A percentile compares a stretch with the other conserved stretches of the same genome.
Evolutionary conservation across 2,329 filamentous ascomycete genomes (phyloP).

Genomic region (Paramyrothecium roridum): DNA sequence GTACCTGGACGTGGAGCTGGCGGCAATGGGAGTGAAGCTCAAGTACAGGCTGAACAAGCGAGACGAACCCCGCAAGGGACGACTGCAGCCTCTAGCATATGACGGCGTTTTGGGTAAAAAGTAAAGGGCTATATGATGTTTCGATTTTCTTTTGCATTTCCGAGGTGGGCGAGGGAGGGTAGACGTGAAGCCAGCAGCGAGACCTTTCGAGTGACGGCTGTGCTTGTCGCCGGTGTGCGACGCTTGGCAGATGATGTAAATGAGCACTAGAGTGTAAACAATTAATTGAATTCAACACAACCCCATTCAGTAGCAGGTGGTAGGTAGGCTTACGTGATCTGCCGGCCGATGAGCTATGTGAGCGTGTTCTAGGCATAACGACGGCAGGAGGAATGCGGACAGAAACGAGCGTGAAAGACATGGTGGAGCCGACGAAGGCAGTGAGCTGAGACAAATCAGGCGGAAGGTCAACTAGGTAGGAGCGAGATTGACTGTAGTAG

Average conservation of each 20-base stretch:
- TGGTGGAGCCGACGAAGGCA: not conserved
- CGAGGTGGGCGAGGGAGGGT: too few species aligned
- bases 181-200: too few species aligned
- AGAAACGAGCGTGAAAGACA: not conserved
- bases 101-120: constrained; percentile 23
- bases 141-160: not conserved
- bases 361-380: not conserved
- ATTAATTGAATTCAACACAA: not conserved
- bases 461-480: too few species aligned
- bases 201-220: not conserved
- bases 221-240: not conserved
- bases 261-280: not conserved
- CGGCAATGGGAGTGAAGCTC: constrained; percentile 93
- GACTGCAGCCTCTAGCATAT: constrained; percentile 37
- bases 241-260: not conserved
- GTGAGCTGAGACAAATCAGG: not conserved
- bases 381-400: not conserved
- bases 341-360: too few species aligned
- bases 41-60: constrained; percentile 70
- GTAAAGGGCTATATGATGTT: not conserved
- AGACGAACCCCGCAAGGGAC: constrained; percentile 59
- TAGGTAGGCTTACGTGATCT: too few species aligned
- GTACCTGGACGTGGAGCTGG: constrained; percentile 91
- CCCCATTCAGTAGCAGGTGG: not conserved
- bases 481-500: too few species aligned